A percentile compares a stretch with the other conserved stretches of the same genome.
Conservation (phyloP, 164 flowering plant species). For the Warburgia ugandensis region DNA sequence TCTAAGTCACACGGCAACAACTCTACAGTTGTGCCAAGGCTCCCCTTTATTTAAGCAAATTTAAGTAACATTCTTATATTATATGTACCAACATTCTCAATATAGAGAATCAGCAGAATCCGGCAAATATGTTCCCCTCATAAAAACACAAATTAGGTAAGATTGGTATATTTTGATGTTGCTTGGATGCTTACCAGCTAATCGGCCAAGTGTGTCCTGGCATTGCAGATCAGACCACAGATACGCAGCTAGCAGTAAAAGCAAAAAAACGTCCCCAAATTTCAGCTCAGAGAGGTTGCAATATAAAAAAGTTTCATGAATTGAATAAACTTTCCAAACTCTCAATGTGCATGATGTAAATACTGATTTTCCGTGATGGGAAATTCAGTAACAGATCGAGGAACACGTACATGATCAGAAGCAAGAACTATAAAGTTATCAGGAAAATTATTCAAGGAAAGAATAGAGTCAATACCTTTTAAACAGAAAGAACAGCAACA, state of each 20-base stretch:
- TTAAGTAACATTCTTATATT: neutral
- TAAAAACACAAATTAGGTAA: no score
- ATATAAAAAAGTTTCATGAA: neutral
- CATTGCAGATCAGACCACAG: conserved; percentile 84
- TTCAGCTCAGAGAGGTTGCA: neutral
- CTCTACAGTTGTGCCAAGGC: no score
- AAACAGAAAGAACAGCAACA: conserved; percentile 84
- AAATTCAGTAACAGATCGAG: neutral
- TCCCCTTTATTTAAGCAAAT: neutral
- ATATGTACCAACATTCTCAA: neutral
- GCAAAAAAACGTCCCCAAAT: conserved; percentile 2
- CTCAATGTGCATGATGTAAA: no score
- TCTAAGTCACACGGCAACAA: no score
- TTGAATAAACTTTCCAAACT: no score
- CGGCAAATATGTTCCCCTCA: no score
- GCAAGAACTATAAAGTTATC: neutral
- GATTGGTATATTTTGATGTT: no score
- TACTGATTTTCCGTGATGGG: no score
- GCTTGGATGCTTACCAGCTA: conserved; percentile 65
- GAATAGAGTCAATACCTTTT: no score
- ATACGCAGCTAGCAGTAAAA: conserved; percentile 55
- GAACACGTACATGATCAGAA: neutral
- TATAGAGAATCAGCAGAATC: no score
- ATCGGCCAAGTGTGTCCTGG: conserved; percentile 73
- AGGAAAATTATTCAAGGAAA: conserved; percentile 2